These are phyloP conservation scores for Quercus parvula DNA, from an alignment of 306 rosid species.

Conservation along the genomic window DNA sequence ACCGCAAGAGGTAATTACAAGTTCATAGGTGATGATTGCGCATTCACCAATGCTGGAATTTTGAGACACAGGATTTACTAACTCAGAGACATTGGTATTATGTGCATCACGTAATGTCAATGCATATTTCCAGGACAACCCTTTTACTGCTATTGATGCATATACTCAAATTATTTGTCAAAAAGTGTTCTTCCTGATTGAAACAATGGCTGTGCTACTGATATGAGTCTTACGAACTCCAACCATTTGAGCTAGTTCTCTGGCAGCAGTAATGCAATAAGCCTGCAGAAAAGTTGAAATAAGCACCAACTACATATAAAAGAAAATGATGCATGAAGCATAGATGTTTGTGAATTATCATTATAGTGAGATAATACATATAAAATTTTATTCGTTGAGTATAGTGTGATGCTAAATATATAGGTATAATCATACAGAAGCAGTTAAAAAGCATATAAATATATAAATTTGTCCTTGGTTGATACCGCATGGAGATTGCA, in stretches of 20 bases:
- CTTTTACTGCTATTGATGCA: no score
- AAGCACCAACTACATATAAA: not conserved
- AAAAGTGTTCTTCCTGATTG: conserved; percentile 58
- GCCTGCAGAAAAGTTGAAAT: conserved; percentile 39
- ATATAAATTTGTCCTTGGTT: no score
- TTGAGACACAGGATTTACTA: no score
- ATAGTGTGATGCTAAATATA: not conserved
- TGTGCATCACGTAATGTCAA: no score
- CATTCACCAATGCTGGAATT: no score
- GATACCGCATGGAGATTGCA: no score
- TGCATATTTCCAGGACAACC: no score
- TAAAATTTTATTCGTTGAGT: not conserved
- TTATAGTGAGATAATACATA: not conserved
- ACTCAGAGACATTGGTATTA: no score
- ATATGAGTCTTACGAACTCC: conserved; percentile 71
- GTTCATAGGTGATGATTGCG: no score
- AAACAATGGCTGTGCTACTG: conserved; percentile 78
- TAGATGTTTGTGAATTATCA: not conserved
- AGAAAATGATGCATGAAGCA: not conserved
- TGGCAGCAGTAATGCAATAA: conserved; percentile 68
- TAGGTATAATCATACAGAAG: not conserved
- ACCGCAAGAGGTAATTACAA: no score
- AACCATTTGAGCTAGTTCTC: conserved; percentile 76
- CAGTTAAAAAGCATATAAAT: not conserved
- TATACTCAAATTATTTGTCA: not conserved